Conservation (phyloP, 768 basidiomycete genomes). For the Boletus pseudopeckii region DNA sequence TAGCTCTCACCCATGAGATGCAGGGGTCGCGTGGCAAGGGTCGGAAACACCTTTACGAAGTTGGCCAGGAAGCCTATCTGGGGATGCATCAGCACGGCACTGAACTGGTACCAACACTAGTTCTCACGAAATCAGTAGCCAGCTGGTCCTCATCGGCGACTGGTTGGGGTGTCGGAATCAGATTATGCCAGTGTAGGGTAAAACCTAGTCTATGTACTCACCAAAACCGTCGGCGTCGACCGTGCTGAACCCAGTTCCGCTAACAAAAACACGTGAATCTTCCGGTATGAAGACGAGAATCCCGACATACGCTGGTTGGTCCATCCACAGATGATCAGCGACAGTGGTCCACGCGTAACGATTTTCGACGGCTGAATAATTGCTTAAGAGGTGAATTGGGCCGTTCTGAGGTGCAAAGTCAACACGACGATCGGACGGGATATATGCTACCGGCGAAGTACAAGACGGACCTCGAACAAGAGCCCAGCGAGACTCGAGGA, state of each 20-base stretch:
- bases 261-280: no score
- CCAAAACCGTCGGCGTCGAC: no score
- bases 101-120: no score
- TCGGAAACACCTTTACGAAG: slow-evolving; percentile 70
- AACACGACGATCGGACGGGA: not conserved
- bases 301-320: no score
- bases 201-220: no score
- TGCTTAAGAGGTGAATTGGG: slow-evolving; percentile 52
- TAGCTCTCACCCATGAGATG: slow-evolving; percentile 74
- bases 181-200: no score
- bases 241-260: no score
- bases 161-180: no score
- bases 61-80: slow-evolving; percentile 71
- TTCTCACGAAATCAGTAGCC: no score
- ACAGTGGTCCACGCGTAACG: slow-evolving; percentile 53
- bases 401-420: slow-evolving; percentile 48
- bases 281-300: no score
- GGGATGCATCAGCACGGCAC: not conserved
- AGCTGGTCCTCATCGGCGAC: no score
- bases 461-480: slow-evolving; percentile 50
- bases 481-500: slow-evolving; percentile 62
- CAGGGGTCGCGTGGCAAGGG: slow-evolving; percentile 60
- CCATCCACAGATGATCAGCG: slow-evolving; percentile 35
- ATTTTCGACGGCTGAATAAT: slow-evolving; percentile 49
- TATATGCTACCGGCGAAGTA: not conserved